Conservation (phyloP, 805 yeast genomes). For the Kluyveromyces dobzhanskii region DNA sequence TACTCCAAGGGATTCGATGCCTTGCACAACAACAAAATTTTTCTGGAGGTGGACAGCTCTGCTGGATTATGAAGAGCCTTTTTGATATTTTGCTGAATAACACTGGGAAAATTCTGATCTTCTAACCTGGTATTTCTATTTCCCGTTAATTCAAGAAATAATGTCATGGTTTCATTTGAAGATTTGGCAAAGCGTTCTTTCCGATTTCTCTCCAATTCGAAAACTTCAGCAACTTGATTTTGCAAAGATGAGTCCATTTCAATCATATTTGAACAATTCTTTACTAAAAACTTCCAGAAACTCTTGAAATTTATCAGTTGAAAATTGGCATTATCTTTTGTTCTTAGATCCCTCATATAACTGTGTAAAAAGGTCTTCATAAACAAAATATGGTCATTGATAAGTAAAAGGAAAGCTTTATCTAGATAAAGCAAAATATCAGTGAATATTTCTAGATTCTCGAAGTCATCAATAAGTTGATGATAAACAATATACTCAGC, state of each 20-base stretch:
- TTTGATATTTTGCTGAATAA: constrained; percentile 25
- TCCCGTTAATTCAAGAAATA: constrained; percentile 13
- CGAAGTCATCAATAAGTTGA: constrained; percentile 22
- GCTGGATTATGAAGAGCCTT: constrained; percentile 9
- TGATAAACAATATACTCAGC: constrained; percentile 27
- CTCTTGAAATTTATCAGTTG: constrained; percentile 20
- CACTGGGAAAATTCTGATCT: constrained; percentile 19
- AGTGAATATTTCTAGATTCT: constrained; percentile 21
- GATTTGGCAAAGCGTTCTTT: constrained; percentile 16
- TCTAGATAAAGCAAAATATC: constrained; percentile 24
- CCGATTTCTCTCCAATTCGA: constrained; percentile 24
- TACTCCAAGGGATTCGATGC: constrained; percentile 19
- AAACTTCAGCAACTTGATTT: constrained; percentile 18
- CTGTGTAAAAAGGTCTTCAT: constrained; percentile 25
- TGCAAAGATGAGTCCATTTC: constrained; percentile 23
- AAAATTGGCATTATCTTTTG: constrained; percentile 17
- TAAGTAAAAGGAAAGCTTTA: constrained; percentile 29
- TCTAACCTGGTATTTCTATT: background rate
- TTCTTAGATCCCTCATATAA: constrained; percentile 17
- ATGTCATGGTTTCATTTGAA: constrained; percentile 8
- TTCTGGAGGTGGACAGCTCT: constrained; percentile 8
- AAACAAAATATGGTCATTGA: constrained; percentile 31
- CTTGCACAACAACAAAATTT: constrained; percentile 18
- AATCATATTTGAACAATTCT: constrained; percentile 21
- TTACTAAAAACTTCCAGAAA: constrained; percentile 29